Evolutionary conservation across 441 rosid species (phyloP).

Genomic region (Manihot esculenta): DNA sequence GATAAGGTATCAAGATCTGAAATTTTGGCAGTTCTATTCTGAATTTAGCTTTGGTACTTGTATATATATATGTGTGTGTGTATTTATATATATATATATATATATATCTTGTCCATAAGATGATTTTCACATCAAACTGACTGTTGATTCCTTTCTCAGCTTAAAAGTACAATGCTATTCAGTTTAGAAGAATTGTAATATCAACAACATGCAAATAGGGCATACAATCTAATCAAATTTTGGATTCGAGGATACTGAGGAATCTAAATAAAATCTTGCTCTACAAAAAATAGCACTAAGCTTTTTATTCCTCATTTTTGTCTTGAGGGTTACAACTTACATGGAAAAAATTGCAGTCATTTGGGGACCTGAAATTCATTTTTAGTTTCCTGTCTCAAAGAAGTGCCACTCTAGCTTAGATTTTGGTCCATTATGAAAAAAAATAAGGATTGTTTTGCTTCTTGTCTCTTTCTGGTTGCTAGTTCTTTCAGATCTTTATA

Average conservation of each 20-base stretch:
- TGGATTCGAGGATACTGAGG: background rate
- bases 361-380: too few species aligned
- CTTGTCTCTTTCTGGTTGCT: conserved; percentile 9
- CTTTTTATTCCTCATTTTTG: background rate
- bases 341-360: background rate
- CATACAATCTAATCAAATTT: background rate
- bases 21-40: background rate
- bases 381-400: background rate
- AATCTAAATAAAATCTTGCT: too few species aligned
- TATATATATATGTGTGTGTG: too few species aligned
- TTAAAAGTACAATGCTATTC: background rate
- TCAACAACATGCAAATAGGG: background rate
- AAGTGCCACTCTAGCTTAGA: background rate
- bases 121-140: background rate
- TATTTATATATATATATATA: too few species aligned
- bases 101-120: background rate
- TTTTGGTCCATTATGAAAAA: background rate
- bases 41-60: background rate
- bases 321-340: background rate
- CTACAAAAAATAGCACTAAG: background rate
- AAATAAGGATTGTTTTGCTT: background rate
- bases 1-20: conserved; percentile 44
- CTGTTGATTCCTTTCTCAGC: background rate
- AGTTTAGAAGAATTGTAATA: background rate
- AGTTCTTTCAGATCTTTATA: background rate